These are phyloP conservation scores for Diospyros lotus DNA, from an alignment of 148 eudicot species.

Conservation along the genomic window DNA sequence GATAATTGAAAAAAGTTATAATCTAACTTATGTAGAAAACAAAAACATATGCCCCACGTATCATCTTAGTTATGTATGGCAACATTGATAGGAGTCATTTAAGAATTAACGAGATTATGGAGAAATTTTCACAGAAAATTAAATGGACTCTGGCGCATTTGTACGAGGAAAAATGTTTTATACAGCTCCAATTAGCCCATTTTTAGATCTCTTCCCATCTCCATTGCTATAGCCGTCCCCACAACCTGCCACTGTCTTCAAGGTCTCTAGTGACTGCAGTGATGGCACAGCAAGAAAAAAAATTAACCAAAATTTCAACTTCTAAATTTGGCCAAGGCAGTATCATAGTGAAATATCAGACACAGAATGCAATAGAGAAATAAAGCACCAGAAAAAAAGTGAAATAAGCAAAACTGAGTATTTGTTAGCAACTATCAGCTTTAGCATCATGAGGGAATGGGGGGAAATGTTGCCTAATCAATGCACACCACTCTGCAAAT, in stretches of 20 bases:
- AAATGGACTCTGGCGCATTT: background rate
- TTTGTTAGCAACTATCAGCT: background rate
- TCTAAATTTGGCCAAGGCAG: no score
- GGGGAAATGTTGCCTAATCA: background rate
- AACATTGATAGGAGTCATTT: background rate
- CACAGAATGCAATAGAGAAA: no score
- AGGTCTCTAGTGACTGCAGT: no score
- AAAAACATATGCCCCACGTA: no score
- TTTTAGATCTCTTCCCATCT: background rate
- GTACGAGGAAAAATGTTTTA: background rate
- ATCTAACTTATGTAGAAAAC: background rate
- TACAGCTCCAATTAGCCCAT: no score
- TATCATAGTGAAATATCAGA: no score
- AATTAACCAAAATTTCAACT: no score
- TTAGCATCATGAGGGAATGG: background rate
- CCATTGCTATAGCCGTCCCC: no score
- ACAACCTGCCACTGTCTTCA: no score
- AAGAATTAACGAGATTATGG: background rate
- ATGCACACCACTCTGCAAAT: background rate
- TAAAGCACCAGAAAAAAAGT: no score
- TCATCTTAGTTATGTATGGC: background rate
- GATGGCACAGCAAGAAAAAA: no score
- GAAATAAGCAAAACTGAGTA: no score
- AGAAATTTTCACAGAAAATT: background rate
- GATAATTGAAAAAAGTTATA: background rate